phyloP scores from a whole-genome alignment of 148 eudicot species.

The Fagopyrum tataricum region DNA sequence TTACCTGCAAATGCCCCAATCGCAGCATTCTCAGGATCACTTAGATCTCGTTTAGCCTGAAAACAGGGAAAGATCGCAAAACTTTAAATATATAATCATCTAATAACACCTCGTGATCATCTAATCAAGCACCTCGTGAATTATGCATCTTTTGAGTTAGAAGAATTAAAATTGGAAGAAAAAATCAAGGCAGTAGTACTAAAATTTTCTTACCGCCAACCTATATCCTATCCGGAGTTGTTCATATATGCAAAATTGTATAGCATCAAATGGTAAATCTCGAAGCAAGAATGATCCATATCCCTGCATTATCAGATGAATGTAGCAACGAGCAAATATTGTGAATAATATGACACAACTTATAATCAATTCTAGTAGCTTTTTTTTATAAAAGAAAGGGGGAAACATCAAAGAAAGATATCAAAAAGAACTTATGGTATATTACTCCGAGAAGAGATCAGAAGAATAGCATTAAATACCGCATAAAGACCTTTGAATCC shows the following conservation, averaged over 20 bases:
- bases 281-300: constrained; percentile 83
- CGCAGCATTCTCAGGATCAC: constrained; percentile 87
- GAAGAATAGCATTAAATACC: constrained; percentile 42
- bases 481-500: constrained; percentile 96
- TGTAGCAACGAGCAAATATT: constrained; percentile 4
- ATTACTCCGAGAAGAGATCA: constrained; percentile 1
- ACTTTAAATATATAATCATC: background rate
- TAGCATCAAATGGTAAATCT: constrained; percentile 95
- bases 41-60: constrained; percentile 85
- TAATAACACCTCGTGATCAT: no score
- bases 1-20: constrained; percentile 93
- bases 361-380: background rate
- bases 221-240: constrained; percentile 88
- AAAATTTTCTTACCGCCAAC: constrained; percentile 50
- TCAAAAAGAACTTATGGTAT: background rate
- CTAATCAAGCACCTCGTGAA: background rate
- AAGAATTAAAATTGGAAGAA: constrained; percentile 1
- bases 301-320: constrained; percentile 42
- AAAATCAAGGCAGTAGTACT: background rate
- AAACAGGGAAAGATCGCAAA: background rate
- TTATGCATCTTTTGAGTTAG: background rate
- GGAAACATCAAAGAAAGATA: background rate
- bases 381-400: background rate
- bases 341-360: background rate
- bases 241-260: constrained; percentile 94